Base-by-base conservation (phyloP, 768 basidiomycete genomes). In the Lactarius indigo region DNA sequence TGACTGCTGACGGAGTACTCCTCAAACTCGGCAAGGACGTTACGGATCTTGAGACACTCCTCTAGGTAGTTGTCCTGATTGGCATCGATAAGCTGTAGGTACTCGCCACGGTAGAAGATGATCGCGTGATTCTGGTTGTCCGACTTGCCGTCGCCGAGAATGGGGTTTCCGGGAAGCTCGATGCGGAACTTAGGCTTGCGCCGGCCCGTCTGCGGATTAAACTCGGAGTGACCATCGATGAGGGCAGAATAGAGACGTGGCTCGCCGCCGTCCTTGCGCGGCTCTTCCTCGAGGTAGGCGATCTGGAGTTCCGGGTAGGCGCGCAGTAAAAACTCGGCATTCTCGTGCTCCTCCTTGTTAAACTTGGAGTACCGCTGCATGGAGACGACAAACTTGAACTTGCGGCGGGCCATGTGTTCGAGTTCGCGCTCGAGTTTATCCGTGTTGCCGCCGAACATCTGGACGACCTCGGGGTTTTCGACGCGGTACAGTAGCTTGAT, bases 51-150 rank as follows among this genome's bases (percentile, higher is more conserved):
- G 74, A 99, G 85, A 81, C 96, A 98, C 76, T 99, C 97, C 78
- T 99, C 97, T 68, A 99, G 88, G 74, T 99, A 99, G 79, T 99
- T 98, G 80, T 99, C 97, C 80, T 99, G 96, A 76, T 99, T 99
- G 77, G 97, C 97, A 72, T 99, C 97, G 76, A 99, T 98, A 69
- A 99, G 92, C 80, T 99, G 97, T 5, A 99, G 82, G 78, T 98
- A 99, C 79, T 98, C 97, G 72, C 97, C 97, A 68, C 97, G 94
- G 79, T 98, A 98, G 82, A 98, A 99, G 78, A 99, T 88, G 77
- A 99, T 96, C 33, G 97, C 96, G 72, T 99, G 97, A 77, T 99
- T 98, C 85, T 98, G 97, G 78, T 99, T 99, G 81, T 99, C 97
- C 30, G 94, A 96, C 79, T 99, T 99, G 65, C 97, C 97, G 74